Conservation (phyloP, 2,329 filamentous ascomycete genomes). For the Ophiostoma australiae region DNA sequence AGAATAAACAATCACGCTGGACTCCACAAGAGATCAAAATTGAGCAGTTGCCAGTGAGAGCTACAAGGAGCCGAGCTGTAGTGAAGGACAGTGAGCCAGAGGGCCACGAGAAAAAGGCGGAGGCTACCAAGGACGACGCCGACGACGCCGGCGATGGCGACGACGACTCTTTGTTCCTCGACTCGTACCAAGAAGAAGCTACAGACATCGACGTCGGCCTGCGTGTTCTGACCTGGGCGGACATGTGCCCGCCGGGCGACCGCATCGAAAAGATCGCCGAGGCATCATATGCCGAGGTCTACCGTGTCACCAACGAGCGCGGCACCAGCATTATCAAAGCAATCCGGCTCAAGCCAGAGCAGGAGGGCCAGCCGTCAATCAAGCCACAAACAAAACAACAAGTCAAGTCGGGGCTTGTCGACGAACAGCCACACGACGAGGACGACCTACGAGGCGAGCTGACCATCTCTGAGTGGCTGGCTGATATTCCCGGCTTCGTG, state of each 20-base stretch:
- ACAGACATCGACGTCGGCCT: conserved; percentile 32
- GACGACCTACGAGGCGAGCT: conserved; percentile 55
- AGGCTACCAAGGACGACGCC: background rate
- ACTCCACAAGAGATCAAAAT: background rate
- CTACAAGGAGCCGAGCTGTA: background rate
- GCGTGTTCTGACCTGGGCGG: conserved; percentile 50
- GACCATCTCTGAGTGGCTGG: conserved; percentile 58
- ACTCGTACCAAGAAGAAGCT: conserved; percentile 23
- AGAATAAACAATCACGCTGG: background rate
- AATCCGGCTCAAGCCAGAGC: conserved; percentile 44
- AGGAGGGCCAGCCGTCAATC: conserved; percentile 46
- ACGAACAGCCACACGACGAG: conserved; percentile 54
- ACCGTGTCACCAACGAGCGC: conserved; percentile 54
- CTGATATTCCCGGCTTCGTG: conserved; percentile 60
- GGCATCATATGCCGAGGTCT: conserved; percentile 62
- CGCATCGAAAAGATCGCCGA: conserved; percentile 60
- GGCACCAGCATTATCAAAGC: conserved; percentile 63
- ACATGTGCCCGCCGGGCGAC: conserved; percentile 51
- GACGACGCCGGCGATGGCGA: background rate
- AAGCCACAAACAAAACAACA: conserved; percentile 55
- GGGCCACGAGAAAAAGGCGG: background rate
- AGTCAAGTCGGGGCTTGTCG: conserved; percentile 49
- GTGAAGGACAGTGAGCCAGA: background rate
- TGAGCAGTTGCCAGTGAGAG: background rate
- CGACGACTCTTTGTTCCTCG: conserved; percentile 9